Conservation (phyloP, 2,329 filamentous ascomycete species). For the Cyphellophora europaea region DNA sequence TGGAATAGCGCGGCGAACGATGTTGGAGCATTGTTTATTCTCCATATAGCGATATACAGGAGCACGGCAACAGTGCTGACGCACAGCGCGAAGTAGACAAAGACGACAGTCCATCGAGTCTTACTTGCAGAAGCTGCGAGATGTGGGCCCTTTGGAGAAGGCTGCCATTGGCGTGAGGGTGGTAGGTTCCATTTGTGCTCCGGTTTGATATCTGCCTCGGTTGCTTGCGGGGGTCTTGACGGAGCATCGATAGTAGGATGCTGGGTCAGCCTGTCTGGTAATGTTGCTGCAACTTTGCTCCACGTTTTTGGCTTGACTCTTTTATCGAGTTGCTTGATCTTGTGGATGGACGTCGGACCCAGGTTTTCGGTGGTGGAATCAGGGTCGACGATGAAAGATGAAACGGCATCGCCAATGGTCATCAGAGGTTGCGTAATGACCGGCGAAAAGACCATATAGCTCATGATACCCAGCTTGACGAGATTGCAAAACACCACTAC, state of each 20-base stretch:
- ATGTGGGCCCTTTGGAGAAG: no score
- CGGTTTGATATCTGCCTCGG: no score
- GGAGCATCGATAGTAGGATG: no score
- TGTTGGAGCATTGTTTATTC: no score
- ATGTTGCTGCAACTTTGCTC: no score
- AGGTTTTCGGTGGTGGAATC: constrained; percentile 21
- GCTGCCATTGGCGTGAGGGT: no score
- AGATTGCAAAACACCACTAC: constrained; percentile 17
- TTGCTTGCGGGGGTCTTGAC: no score
- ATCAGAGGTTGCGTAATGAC: constrained; percentile 17
- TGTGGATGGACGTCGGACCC: constrained; percentile 16
- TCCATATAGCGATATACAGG: background rate
- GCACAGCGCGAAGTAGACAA: background rate
- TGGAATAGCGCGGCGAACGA: constrained; percentile 1
- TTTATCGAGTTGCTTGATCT: background rate
- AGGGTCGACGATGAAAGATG: constrained; percentile 18
- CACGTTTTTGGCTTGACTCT: no score
- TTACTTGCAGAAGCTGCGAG: no score
- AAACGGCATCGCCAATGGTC: constrained; percentile 20
- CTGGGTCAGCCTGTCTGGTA: no score
- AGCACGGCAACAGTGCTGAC: background rate
- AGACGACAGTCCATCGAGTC: background rate
- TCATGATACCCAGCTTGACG: constrained; percentile 15
- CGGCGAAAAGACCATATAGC: constrained; percentile 9
- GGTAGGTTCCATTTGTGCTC: no score